phyloP scores from a whole-genome alignment of 768 basidiomycete genomes.

The Lactarius indigo region DNA sequence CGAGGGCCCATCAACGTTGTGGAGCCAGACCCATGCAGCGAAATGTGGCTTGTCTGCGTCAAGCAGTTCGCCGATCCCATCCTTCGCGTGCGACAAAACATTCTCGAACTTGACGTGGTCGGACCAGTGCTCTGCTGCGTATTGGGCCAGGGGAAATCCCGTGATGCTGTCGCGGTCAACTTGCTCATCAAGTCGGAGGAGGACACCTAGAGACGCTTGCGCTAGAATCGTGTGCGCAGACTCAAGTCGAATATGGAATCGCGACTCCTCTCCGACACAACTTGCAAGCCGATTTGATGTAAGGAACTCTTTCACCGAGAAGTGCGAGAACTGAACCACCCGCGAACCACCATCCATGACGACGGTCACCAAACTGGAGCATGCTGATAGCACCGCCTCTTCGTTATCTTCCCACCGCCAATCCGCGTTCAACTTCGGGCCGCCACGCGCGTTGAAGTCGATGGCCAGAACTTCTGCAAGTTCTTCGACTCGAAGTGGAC shows the following conservation, averaged over 20 bases:
- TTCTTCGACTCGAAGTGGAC: neutral
- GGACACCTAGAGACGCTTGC: neutral
- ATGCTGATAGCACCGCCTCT: neutral
- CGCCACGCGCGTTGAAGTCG: neutral
- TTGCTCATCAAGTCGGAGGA: neutral
- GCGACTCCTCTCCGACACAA: neutral
- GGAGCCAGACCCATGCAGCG: neutral
- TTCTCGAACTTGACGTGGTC: neutral
- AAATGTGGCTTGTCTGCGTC: neutral
- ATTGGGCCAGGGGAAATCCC: neutral
- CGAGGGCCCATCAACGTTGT: neutral
- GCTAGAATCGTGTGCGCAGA: neutral
- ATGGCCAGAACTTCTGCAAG: neutral
- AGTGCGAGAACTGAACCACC: too few relatives aligned
- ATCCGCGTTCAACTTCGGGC: neutral
- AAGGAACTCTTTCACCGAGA: neutral
- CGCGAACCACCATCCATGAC: neutral
- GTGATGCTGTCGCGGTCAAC: neutral
- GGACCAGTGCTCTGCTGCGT: neutral
- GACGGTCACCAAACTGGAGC: neutral
- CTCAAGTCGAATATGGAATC: neutral
- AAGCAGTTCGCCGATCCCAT: neutral
- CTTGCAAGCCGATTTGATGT: neutral
- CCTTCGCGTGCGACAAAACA: neutral
- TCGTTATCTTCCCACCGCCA: neutral